Conservation (phyloP, 208 protist genomes). For the Crithidia brevicula region DNA sequence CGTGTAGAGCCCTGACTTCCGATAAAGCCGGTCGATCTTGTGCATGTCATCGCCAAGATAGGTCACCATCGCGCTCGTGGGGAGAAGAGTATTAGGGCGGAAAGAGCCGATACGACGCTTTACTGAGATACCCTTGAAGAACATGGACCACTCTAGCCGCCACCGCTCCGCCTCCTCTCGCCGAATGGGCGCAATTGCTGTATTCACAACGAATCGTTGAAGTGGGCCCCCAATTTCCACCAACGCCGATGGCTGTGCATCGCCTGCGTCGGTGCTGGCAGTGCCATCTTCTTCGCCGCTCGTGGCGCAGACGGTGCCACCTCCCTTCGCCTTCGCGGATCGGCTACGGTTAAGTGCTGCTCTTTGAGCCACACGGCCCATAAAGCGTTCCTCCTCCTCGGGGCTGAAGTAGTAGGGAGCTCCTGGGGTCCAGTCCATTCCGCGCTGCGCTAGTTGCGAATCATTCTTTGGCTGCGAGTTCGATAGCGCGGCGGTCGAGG, state of each 20-base stretch:
- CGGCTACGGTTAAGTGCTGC: no score
- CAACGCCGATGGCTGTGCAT: not conserved
- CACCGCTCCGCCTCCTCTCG: slow-evolving; percentile 58
- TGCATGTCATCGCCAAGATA: slow-evolving; percentile 62
- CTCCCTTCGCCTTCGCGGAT: no score
- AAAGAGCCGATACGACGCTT: not conserved
- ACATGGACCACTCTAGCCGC: slow-evolving; percentile 41
- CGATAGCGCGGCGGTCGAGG: no score
- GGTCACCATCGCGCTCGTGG: slow-evolving; percentile 47
- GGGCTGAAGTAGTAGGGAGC: slow-evolving; percentile 10
- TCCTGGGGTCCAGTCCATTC: slow-evolving; percentile 11
- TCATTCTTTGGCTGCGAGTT: not conserved
- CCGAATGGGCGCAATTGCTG: slow-evolving; percentile 46
- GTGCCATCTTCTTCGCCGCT: not conserved
- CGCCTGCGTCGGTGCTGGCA: not conserved
- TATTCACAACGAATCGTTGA: slow-evolving; percentile 19
- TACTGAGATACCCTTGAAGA: slow-evolving; percentile 6
- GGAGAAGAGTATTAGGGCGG: slow-evolving; percentile 26
- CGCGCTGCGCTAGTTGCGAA: not conserved
- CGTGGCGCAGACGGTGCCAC: no score
- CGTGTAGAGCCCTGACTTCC: slow-evolving; percentile 68
- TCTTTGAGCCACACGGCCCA: no score
- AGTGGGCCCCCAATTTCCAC: not conserved
- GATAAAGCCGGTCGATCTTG: slow-evolving; percentile 62
- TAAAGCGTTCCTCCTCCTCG: slow-evolving; percentile 12